Evolutionary conservation across 2,329 filamentous ascomycete genomes (phyloP), one percentile per base, ranked within the genome.

Genomic region (Fusarium luffae): DNA sequence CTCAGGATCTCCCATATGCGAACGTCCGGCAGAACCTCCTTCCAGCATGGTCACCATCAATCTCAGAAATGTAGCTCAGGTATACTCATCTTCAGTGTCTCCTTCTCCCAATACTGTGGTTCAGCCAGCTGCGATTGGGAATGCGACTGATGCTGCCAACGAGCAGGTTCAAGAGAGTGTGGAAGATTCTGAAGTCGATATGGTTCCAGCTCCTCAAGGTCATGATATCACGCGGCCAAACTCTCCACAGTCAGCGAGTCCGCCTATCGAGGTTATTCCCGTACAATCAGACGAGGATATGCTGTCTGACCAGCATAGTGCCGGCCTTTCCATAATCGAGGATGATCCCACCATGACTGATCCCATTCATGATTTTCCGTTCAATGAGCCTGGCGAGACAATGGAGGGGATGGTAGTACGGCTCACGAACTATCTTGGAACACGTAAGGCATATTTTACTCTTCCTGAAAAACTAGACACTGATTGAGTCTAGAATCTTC

Each of bases 31-130:
- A 34, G 75, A 76, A 47, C 75, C 76, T 40, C 82, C 85, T 37
- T 87, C 87, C 5, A 89, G 85, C 77, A 85, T 82, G 74, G 85
- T 90, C 51, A 90, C 88, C 12, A 85, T 90, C 56, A 90, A 89
- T 73, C 79, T 90, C 50, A 85, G 88, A 61, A 84, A 85, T 64
- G 79, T 75, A 43, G 80, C 80, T 18, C 75, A 77, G 44, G 77
- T 81, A 49, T 81, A 83, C 23, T 77, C 80, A 28, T 78, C 81
- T 19, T 82, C 83, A 23, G 83, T 82, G 5, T 81, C 85, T 5
- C 68, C 79, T 14, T 85, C 85, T 10, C 82, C 82, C 23, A 66
- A 68, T 43, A 48, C 28, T 76, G 76, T 44, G 77, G 76, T 48
- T 72, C 69, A 68, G 23, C 25, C 40, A 46, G 27, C 47, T 49